These are phyloP conservation scores for Paralagenidium karlingii DNA, from an alignment of 352 stramenopile genomes.

Conservation along the genomic window DNA sequence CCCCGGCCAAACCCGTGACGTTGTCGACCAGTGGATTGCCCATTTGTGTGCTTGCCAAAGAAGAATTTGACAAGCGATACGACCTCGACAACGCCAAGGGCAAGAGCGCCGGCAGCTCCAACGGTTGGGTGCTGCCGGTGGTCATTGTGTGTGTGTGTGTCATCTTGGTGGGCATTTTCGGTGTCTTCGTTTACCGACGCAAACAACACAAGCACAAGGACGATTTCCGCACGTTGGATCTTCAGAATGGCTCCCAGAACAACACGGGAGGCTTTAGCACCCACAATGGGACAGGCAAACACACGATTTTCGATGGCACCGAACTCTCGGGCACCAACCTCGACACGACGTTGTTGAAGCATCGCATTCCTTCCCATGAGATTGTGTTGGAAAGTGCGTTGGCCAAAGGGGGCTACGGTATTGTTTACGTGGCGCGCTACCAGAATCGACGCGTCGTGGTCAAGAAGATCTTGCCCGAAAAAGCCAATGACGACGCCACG, in stretches of 20 bases:
- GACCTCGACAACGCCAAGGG: constrained; percentile 11
- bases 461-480: constrained; percentile 78
- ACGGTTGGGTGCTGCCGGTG: constrained; percentile 23
- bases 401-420: constrained; percentile 62
- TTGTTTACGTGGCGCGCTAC: constrained; percentile 56
- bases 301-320: constrained; percentile 4
- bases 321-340: constrained; percentile 23
- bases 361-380: constrained; percentile 53
- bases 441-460: constrained; percentile 47
- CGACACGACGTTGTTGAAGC: constrained; percentile 56
- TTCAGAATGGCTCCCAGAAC: background rate
- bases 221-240: constrained; percentile 9
- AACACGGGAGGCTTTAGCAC: constrained; percentile 8
- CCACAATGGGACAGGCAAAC: constrained; percentile 5
- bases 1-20: too few species aligned
- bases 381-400: constrained; percentile 47
- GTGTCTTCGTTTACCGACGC: constrained; percentile 34
- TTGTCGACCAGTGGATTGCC: constrained; percentile 17
- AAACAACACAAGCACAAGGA: constrained; percentile 20
- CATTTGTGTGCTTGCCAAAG: constrained; percentile 54
- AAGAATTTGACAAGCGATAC: constrained; percentile 40
- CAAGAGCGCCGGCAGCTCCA: constrained; percentile 9
- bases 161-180: constrained; percentile 28
- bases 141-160: constrained; percentile 45
- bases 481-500: constrained; percentile 55